phyloP scores from a whole-genome alignment of 2,329 filamentous ascomycete genomes.

The Phialophora verrucosa region DNA sequence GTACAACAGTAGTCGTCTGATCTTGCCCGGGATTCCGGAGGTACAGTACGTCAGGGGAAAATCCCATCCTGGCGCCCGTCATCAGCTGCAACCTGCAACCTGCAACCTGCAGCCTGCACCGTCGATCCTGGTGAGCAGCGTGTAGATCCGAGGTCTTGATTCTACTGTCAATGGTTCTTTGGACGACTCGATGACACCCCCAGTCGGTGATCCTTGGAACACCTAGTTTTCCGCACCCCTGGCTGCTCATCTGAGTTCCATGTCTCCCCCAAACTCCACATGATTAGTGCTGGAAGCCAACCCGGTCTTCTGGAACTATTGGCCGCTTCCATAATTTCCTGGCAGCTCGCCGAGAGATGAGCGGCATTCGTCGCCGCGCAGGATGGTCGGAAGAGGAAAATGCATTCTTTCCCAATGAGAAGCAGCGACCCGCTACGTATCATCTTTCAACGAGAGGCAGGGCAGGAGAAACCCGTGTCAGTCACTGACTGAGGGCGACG shows the following conservation, averaged over 20 bases:
- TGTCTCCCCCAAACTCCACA: conserved; percentile 13
- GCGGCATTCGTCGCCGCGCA: conserved; percentile 6
- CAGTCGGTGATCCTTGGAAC: conserved; percentile 5
- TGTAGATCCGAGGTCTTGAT: conserved; percentile 23
- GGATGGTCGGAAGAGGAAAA: conserved; percentile 11
- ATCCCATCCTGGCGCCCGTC: conserved; percentile 8
- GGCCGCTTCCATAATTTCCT: conserved; percentile 17
- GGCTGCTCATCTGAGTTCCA: conserved; percentile 22
- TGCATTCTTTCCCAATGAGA: conserved; percentile 1
- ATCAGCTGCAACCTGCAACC: conserved; percentile 18
- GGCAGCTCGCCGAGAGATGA: conserved; percentile 13
- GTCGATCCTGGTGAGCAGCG: conserved; percentile 25
- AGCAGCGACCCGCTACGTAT: background rate
- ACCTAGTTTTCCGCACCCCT: conserved; percentile 10
- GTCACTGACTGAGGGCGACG: background rate
- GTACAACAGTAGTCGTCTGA: background rate
- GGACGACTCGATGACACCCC: conserved; percentile 16
- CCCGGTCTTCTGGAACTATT: conserved; percentile 24
- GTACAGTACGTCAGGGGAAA: conserved; percentile 14
- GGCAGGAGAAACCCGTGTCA: background rate
- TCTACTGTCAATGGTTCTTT: conserved; percentile 9
- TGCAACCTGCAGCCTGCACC: conserved; percentile 20
- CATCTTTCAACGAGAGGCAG: background rate
- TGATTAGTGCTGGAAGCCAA: conserved; percentile 8
- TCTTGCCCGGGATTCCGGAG: conserved; percentile 1